These are phyloP conservation scores for Chalaropsis thielavioides DNA, from an alignment of 2,329 filamentous ascomycete species.

Conservation along the genomic window DNA sequence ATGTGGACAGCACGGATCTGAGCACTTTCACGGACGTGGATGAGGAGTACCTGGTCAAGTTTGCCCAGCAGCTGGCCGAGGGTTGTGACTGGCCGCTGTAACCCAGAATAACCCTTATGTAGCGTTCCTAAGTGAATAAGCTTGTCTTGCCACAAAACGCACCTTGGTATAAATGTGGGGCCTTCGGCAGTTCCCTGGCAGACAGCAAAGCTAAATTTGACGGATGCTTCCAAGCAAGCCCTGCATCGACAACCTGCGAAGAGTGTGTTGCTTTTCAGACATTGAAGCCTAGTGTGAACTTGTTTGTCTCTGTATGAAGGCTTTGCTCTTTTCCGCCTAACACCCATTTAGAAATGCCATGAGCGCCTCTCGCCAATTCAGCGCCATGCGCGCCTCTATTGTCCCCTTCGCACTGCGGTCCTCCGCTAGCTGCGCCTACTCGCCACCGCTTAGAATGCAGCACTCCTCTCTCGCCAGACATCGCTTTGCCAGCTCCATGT, in stretches of 20 bases:
- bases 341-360: neutral
- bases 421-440: neutral
- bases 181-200: neutral
- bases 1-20: slow-evolving; percentile 57
- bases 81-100: slow-evolving; percentile 48
- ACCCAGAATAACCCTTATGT: slow-evolving; percentile 8
- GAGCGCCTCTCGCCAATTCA: neutral
- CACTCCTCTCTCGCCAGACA: neutral
- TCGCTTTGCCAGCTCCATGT: slow-evolving; percentile 4
- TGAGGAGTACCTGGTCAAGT: slow-evolving; percentile 46
- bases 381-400: neutral
- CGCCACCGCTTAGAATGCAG: neutral
- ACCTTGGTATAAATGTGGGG: neutral
- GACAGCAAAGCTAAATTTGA: neutral
- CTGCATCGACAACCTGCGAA: too few species aligned
- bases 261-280: too few species aligned
- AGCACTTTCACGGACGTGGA: slow-evolving; percentile 58
- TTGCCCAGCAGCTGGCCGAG: slow-evolving; percentile 44
- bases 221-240: neutral
- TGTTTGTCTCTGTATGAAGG: neutral
- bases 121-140: too few species aligned
- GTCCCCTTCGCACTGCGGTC: neutral
- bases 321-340: neutral
- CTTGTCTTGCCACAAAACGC: neutral
- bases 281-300: too few species aligned